These are phyloP conservation scores for Yarrowia galli DNA, from an alignment of 1,139 yeast genomes.

Conservation along the genomic window DNA sequence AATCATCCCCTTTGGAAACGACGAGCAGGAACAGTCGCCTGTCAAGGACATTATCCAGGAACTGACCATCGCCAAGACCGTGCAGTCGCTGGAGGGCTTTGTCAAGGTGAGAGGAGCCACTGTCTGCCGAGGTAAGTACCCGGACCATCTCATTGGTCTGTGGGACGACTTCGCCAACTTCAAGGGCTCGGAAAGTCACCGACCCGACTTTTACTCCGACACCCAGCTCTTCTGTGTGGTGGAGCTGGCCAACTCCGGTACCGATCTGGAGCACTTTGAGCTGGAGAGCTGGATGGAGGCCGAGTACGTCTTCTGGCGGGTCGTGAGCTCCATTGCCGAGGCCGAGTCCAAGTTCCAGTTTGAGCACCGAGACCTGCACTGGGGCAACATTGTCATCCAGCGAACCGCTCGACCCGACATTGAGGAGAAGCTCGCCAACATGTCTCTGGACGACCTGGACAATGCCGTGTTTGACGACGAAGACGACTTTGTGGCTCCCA, in stretches of 20 bases:
- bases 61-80: slow-evolving; percentile 54
- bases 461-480: slow-evolving; percentile 40
- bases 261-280: slow-evolving; percentile 56
- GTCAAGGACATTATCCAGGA: slow-evolving; percentile 58
- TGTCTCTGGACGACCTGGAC: slow-evolving; percentile 40
- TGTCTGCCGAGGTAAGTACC: slow-evolving; percentile 59
- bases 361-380: slow-evolving; percentile 72
- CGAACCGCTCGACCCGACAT: slow-evolving; percentile 36
- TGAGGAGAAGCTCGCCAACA: slow-evolving; percentile 41
- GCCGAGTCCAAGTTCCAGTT: slow-evolving; percentile 62
- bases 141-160: slow-evolving; percentile 52
- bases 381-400: slow-evolving; percentile 62
- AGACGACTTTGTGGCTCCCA: slow-evolving; percentile 40
- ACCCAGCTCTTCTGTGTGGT: slow-evolving; percentile 57
- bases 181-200: slow-evolving; percentile 49
- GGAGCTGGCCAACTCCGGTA: slow-evolving; percentile 59
- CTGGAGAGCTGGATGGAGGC: slow-evolving; percentile 62
- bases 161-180: slow-evolving; percentile 55
- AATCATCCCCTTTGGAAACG: slow-evolving; percentile 60
- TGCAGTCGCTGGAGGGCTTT: slow-evolving; percentile 55
- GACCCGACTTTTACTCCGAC: slow-evolving; percentile 52
- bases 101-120: slow-evolving; percentile 54
- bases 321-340: slow-evolving; percentile 57
- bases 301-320: slow-evolving; percentile 60
- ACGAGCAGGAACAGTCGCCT: slow-evolving; percentile 54